Conservation (phyloP, 179 eudicot genomes). For the Heliamphora pulchella region DNA sequence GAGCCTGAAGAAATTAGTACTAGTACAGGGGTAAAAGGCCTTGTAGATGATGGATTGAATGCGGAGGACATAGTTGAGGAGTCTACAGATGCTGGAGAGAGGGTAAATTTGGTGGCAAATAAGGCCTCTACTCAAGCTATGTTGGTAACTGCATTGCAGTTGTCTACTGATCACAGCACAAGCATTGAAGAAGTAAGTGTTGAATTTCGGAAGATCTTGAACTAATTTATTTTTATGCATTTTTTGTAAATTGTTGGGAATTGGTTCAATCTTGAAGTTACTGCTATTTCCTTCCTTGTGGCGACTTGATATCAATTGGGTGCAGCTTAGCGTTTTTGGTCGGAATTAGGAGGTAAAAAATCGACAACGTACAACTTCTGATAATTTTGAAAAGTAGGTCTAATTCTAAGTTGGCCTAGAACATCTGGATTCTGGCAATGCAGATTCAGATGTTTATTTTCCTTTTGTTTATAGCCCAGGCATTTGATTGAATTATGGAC, state of each 20-base stretch:
- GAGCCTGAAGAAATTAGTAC: constrained; percentile 39
- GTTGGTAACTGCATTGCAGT: constrained; percentile 74
- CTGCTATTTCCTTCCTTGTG: background rate
- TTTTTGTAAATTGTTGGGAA: background rate
- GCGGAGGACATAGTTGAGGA: constrained; percentile 71
- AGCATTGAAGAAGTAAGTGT: constrained; percentile 77
- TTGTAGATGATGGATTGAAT: constrained; percentile 29
- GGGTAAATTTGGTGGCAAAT: constrained; percentile 26
- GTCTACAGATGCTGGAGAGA: constrained; percentile 30
- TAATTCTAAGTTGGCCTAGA: constrained; percentile 2
- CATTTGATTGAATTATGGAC: background rate
- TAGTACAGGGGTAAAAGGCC: constrained; percentile 24
- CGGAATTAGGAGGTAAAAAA: background rate
- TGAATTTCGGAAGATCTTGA: background rate
- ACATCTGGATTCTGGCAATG: background rate
- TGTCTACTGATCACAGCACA: constrained; percentile 93
- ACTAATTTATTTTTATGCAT: background rate
- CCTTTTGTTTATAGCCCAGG: background rate
- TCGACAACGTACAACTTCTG: background rate
- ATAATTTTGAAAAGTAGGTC: background rate
- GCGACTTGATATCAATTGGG: constrained; percentile 11
- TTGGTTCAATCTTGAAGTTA: background rate
- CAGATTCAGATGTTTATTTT: background rate
- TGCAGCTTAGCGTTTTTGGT: background rate
- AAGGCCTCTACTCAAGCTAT: constrained; percentile 33